Base-by-base conservation (phyloP, 257 asterid genomes). In the Avicennia marina region DNA sequence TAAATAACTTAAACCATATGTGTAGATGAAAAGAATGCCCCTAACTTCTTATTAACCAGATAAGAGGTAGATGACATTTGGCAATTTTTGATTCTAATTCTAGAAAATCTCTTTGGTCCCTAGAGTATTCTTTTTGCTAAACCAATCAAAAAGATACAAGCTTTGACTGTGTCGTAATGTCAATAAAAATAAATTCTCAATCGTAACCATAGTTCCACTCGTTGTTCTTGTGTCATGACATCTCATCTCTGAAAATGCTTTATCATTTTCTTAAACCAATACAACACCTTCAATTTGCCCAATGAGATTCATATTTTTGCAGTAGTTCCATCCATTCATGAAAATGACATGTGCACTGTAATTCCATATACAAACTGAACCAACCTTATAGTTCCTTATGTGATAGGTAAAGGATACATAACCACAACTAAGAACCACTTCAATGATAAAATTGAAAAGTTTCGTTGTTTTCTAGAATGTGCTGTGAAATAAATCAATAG, bases 21-120 rank as follows among this genome's bases (percentile, higher is more conserved):
- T 41, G 46, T 54, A 39, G 16, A 27, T 39, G 21, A 38, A 29
- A 68, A 56, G 16, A 13, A 45, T 34, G 7, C 21, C 15, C 21
- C 48, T 20, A 45, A 25, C 63, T 19, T 33, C 34, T 48, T 34
- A 36, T 36, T 11, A 22, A 36, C 31, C 21, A 22, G 45, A 39
- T 15, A n/a, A 31, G 9, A 42, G 53, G 27, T 39, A 7, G 27
- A 11, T 33, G 27, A 8, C 22, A 17, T 9, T 25, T 36, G 40
- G 48, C 7, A 20, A 64, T 10, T 33, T 26, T 40, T 64, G 17
- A 53, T 31, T 44, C 48, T 33, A 54, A 32, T 53, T 42, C 24
- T 42, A 25, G n/a, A 64, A 17, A 31, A 43, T 3, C 26, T 22
- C 20, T 33, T 10, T 27, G 24, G 8, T n/a, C 32, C 36, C 22